Conservation (phyloP, 202 grass and related monocot genomes). For the Carex arenaria region DNA sequence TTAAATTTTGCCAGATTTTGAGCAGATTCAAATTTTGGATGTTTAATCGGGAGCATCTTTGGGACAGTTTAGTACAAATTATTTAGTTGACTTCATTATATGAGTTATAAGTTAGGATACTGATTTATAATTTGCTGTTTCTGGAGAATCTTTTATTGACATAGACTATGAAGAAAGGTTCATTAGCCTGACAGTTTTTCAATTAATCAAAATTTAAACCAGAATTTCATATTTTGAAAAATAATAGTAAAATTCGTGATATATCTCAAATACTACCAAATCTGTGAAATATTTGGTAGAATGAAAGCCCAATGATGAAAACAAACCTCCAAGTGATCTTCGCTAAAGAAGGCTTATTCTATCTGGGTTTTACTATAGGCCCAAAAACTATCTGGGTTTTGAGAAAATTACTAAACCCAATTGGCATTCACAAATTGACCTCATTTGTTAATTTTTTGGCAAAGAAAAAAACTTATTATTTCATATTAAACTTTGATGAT, state of each 20-base stretch:
- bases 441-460: not conserved
- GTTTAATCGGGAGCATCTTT: not conserved
- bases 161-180: not conserved
- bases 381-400: not conserved
- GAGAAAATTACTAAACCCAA: not conserved
- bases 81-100: constrained; percentile 7
- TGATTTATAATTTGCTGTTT: no score
- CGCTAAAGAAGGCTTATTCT: no score
- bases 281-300: no score
- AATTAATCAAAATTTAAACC: no score
- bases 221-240: no score
- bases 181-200: not conserved
- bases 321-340: no score
- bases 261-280: no score
- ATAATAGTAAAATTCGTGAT: no score
- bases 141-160: no score
- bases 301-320: no score
- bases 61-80: not conserved
- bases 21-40: constrained; percentile 9
- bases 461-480: not conserved
- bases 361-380: no score
- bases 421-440: not conserved
- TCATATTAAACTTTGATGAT: not conserved
- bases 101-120: not conserved
- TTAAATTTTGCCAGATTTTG: not conserved